Evolutionary conservation across 768 basidiomycete genomes (phyloP).

Genomic region (Gymnopilus junonius): DNA sequence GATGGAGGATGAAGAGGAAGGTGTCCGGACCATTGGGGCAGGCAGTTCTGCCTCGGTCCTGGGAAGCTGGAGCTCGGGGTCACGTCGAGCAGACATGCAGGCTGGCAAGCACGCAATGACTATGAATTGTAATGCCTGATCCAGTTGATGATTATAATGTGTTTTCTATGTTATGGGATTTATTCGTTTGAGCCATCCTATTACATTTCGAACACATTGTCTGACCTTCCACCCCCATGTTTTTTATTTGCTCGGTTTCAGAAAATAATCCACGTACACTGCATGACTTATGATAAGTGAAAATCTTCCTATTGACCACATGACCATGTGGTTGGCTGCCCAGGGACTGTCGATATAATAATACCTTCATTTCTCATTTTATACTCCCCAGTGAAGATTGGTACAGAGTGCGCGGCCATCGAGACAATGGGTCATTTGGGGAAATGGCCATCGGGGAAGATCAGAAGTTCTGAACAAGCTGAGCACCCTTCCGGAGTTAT

Average conservation of each 20-base stretch:
- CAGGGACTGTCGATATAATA: too few species aligned
- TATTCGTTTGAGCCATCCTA: neutral
- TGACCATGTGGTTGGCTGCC: too few species aligned
- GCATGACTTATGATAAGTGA: neutral
- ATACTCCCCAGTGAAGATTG: too few species aligned
- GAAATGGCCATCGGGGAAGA: too few species aligned
- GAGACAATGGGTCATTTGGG: too few species aligned
- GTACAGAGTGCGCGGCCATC: too few species aligned
- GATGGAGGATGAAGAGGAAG: too few species aligned
- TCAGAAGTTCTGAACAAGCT: neutral
- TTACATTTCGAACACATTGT: neutral
- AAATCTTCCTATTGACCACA: neutral
- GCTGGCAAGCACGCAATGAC: neutral
- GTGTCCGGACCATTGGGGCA: too few species aligned
- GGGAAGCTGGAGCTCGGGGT: too few species aligned
- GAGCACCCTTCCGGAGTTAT: neutral
- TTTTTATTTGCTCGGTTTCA: neutral
- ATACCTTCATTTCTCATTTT: too few species aligned
- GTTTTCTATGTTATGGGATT: neutral
- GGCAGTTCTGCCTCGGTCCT: too few species aligned
- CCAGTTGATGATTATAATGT: neutral
- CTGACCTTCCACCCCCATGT: neutral
- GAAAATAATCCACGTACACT: neutral
- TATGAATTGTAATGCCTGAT: neutral
- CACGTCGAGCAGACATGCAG: too few species aligned